Evolutionary conservation across 2,329 filamentous ascomycete species (phyloP), one percentile per base, ranked within the genome.

Genomic region (Aspergillus fructus): DNA sequence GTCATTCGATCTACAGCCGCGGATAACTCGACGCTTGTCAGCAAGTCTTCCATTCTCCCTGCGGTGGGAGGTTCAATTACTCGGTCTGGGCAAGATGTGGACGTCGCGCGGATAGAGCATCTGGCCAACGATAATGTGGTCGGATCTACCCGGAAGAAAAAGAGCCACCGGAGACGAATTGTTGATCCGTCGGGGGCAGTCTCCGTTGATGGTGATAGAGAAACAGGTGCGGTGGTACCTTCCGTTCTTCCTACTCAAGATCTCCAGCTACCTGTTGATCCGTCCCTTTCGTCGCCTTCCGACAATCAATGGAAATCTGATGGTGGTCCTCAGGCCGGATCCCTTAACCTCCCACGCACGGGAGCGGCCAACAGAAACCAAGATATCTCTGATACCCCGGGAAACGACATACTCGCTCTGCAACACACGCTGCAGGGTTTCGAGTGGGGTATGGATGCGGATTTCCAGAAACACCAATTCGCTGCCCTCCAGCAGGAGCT

Each of bases 391-490:
- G 53, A 58, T 8, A 49, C 57, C 15, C 63, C 65, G 23, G 39
- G 49, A 15, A 59, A 59, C 33, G 58, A 62, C 8, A 15, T 64
- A 9, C 49, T 64, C 21, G 58, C 66, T 39, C 53, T 69, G 24
- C 67, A 69, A 48, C 64, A 65, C 37, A 59, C 61, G 15, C 60
- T 65, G 13, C 63, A 67, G 15, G 59, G 59, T 40, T 65, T 68
- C 34, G 72, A 75, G 46, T 74, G 71, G 71, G 61, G 65, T 34
- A 62, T 85, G 43, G 84, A 85, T 58, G 89, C 89, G 53, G 90
- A 94, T 67, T 79, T 90, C 7, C 97, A 96, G 74, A 86, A 89
- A 56, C 90, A 90, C 71, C 94, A 94, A 74, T 89, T 97, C 54
- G 92, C 96, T 73, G 87, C 89, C 3, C 78, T 97, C 53, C 88